Evolutionary conservation across 1,139 yeast species (phyloP).

Genomic region (Suhomyces bokatorum): DNA sequence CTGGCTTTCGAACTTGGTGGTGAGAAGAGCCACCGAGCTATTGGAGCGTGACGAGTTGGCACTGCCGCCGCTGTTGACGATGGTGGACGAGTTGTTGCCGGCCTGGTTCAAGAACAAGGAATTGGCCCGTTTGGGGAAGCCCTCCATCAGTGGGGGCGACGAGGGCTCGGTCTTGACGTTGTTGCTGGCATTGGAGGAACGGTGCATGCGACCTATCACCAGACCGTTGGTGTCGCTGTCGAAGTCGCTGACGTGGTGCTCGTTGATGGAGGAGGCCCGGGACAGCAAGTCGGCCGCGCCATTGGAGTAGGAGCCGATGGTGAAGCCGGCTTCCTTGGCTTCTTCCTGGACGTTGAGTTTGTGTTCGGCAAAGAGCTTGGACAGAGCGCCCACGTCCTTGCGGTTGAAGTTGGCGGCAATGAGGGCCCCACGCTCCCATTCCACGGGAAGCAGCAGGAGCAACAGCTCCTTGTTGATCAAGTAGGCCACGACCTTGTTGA

Average conservation of each 20-base stretch:
- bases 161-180: slow-evolving; percentile 10
- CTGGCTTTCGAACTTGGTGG: slow-evolving; percentile 32
- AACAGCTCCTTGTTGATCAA: slow-evolving; percentile 41
- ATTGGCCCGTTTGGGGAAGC: slow-evolving; percentile 18
- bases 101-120: slow-evolving; percentile 16
- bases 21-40: slow-evolving; percentile 27
- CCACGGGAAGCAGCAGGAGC: slow-evolving; percentile 40
- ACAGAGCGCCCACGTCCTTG: slow-evolving; percentile 25
- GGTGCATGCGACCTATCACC: slow-evolving; percentile 1
- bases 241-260: slow-evolving; percentile 21
- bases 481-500: slow-evolving; percentile 50
- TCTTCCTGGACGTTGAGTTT: slow-evolving; percentile 16
- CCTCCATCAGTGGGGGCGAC: slow-evolving; percentile 13
- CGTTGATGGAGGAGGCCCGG: slow-evolving; percentile 11
- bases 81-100: slow-evolving; percentile 4
- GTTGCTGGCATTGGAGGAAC: slow-evolving; percentile 3
- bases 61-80: slow-evolving; percentile 1
- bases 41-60: slow-evolving; percentile 13
- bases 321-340: slow-evolving; percentile 13
- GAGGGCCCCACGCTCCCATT: slow-evolving; percentile 47
- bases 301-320: slow-evolving; percentile 21
- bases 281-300: slow-evolving; percentile 5
- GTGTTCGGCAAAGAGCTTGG: slow-evolving; percentile 38
- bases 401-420: slow-evolving; percentile 37
- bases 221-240: slow-evolving; percentile 21